Percentiles rank a stretch among this genome's conserved stretches.
phyloP scores from a whole-genome alignment of 2,329 filamentous ascomycete species.

The Calonectria naviculata region DNA sequence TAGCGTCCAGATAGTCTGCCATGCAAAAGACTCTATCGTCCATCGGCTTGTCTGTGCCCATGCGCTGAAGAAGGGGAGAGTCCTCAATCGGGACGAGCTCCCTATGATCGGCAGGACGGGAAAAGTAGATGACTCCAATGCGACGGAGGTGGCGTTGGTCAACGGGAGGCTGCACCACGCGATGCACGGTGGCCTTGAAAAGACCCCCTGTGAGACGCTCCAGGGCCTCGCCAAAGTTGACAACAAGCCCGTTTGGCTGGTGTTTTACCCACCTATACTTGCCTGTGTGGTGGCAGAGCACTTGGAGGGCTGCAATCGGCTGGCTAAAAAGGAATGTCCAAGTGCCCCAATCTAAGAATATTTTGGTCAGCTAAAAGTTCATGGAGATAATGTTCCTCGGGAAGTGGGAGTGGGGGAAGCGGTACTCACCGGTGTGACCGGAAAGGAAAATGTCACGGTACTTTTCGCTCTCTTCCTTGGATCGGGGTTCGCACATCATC shows the following conservation, averaged over 20 bases:
- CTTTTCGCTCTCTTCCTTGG: conserved; percentile 47
- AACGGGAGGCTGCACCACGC: conserved; percentile 42
- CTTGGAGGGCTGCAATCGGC: conserved; percentile 51
- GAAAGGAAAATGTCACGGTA: conserved; percentile 51
- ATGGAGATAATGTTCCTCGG: background rate
- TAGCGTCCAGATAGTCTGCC: conserved; percentile 42
- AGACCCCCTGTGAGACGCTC: conserved; percentile 45
- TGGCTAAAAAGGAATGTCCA: conserved; percentile 53
- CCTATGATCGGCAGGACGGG: conserved; percentile 49
- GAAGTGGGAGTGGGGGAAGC: background rate
- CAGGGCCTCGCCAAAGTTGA: conserved; percentile 50
- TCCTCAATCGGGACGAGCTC: conserved; percentile 48
- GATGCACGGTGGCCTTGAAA: conserved; percentile 45
- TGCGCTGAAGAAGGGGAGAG: conserved; percentile 45
- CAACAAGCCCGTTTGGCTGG: conserved; percentile 49
- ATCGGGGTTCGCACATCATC: conserved; percentile 52
- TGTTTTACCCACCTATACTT: conserved; percentile 51
- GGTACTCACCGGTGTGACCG: conserved; percentile 46
- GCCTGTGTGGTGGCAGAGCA: conserved; percentile 46
- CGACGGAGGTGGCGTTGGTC: conserved; percentile 50
- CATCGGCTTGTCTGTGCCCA: conserved; percentile 41
- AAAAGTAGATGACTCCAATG: conserved; percentile 53
- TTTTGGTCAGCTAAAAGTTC: background rate
- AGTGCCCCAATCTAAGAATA: conserved; percentile 48
- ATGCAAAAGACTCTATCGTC: conserved; percentile 42